Conservation (phyloP, 106 monocot genomes). For the Gastrodia elata region DNA sequence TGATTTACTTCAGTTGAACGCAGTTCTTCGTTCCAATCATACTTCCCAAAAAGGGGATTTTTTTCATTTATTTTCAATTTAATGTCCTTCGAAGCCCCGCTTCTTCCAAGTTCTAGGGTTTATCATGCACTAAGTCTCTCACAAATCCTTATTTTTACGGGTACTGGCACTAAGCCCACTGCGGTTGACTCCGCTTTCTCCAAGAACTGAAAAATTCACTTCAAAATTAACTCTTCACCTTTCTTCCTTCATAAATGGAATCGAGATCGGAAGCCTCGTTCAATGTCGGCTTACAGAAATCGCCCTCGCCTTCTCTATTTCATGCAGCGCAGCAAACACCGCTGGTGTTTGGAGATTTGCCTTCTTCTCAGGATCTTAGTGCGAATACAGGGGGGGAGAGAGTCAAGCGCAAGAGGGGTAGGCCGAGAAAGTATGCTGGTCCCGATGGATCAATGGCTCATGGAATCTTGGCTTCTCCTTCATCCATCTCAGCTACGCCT, state of each 20-base stretch:
- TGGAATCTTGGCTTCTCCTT: not conserved
- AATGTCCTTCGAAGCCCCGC: not conserved
- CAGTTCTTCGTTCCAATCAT: not conserved
- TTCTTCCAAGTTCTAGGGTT: not conserved
- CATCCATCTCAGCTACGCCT: too few species aligned
- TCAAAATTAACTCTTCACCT: not conserved
- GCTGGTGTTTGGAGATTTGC: not conserved
- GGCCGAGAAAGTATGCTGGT: not conserved
- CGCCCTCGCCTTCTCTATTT: not conserved
- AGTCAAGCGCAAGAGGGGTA: not conserved
- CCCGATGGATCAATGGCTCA: not conserved
- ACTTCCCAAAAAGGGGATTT: not conserved
- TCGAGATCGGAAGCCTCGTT: not conserved
- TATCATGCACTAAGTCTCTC: not conserved
- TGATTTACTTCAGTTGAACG: not conserved
- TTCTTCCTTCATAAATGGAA: not conserved
- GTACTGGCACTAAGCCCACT: not conserved
- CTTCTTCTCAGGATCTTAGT: not conserved
- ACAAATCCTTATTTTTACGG: not conserved
- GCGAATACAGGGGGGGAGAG: not conserved
- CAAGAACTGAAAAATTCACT: not conserved
- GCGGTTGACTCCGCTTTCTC: not conserved
- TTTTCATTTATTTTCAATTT: not conserved
- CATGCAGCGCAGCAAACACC: not conserved
- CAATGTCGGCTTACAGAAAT: not conserved